Base-by-base conservation (phyloP, 1,284 basidiomycete genomes). In the Moesziomyces antarcticus region DNA sequence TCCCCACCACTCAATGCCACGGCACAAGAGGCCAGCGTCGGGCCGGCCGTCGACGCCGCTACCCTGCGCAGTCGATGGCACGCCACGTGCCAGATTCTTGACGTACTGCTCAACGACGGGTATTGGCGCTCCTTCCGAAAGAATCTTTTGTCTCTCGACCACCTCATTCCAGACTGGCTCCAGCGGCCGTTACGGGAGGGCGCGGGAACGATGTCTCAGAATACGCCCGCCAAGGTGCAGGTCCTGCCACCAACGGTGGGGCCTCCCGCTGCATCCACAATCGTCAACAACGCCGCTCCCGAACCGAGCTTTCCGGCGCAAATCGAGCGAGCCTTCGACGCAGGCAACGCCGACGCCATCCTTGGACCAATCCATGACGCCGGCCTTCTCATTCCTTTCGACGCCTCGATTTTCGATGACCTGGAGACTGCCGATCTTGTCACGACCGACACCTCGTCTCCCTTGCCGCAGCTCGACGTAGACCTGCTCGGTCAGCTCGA, bases 61-160 rank as follows among this genome's bases (percentile, higher is more conserved):
- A 49, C 49, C 13, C 27, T 72, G 33, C 58, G 44, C 30, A 61
- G 55, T 37, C 69, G 63, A 40, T 72, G 63, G 62, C 59, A 66
- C 44, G 40, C 58, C 3, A 66, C 59, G 9, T 65, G 64, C 21
- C 59, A 73, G 50, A 50, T 63, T 22, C 58, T 73, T 7, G 70
- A 73, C 27, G 60, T 73, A 24, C 50, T 73, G 14, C 53, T 73
- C 53, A 73, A 73, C 50, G 70, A 68, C 5, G 64, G 70, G 16
- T 73, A 68, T 50, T 73, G 70, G 70, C 55, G 47, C 3, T 67
- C 70, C 2, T 68, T 73, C 56, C 70, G 70, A 9, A 52, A 63
- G 44, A 73, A 64, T n/a, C 30, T 64, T 42, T 42, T 58, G 2
- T 35, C 56, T 22, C 53, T 64, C 37, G 59, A 73, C 11, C 60